Evolutionary conservation across 108 stramenopile genomes (phyloP).

Genomic region (Halocafeteria seosinensis): DNA sequence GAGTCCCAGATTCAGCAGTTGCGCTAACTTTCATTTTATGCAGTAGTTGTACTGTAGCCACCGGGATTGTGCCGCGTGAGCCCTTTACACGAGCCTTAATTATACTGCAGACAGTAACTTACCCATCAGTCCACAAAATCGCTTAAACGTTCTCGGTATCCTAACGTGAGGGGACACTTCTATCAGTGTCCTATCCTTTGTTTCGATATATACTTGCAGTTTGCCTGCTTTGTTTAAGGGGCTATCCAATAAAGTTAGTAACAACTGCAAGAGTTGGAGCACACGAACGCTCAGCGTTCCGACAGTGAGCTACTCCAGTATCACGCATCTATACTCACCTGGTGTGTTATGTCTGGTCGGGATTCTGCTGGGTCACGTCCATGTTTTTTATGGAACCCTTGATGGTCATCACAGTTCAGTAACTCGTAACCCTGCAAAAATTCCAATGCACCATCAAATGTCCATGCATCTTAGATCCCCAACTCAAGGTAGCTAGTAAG

Average conservation of each 20-base stretch:
- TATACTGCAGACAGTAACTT: not conserved
- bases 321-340: too few relatives aligned
- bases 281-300: too few relatives aligned
- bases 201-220: constrained; percentile 72
- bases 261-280: too few relatives aligned
- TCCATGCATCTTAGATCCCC: too few relatives aligned
- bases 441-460: too few relatives aligned
- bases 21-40: constrained; percentile 98
- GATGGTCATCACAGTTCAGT: constrained; percentile 95
- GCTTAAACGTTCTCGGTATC: constrained; percentile 91
- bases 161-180: constrained; percentile 76
- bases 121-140: constrained; percentile 48
- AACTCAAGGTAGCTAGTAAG: too few relatives aligned
- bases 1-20: constrained; percentile 48
- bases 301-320: too few relatives aligned
- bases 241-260: constrained; percentile 80
- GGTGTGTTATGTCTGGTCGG: constrained; percentile 93
- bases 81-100: not conserved
- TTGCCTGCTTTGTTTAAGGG: constrained; percentile 89
- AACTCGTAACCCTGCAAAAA: constrained; percentile 11
- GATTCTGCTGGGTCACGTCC: constrained; percentile 70
- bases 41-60: constrained; percentile 78
- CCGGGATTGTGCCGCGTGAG: constrained; percentile 22
- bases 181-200: constrained; percentile 74
- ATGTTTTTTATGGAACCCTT: constrained; percentile 37